Conservation (phyloP, 2,329 filamentous ascomycete genomes). For the Sclerotinia glacialis region DNA sequence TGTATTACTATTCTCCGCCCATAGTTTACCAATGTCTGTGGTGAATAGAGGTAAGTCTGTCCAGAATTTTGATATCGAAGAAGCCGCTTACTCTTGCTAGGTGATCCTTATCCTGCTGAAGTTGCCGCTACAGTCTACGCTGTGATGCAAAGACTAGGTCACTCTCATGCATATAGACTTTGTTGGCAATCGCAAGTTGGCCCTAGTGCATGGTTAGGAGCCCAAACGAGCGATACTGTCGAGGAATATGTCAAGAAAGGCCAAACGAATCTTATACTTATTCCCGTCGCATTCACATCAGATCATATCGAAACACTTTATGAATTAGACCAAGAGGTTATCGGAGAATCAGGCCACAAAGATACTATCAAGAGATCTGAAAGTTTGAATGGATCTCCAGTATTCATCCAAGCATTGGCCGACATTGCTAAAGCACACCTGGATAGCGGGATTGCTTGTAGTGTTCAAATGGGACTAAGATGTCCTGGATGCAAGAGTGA, state of each 20-base stretch:
- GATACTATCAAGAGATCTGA: constrained; percentile 87
- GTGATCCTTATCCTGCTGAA: constrained; percentile 92
- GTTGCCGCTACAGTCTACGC: constrained; percentile 94
- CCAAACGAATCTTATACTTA: constrained; percentile 83
- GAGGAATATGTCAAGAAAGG: constrained; percentile 86
- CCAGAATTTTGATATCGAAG: neutral
- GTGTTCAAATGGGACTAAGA: constrained; percentile 80
- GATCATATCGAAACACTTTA: constrained; percentile 98
- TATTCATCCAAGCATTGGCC: constrained; percentile 87
- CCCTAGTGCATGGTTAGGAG: constrained; percentile 90
- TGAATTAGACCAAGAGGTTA: constrained; percentile 92
- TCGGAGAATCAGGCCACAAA: constrained; percentile 74
- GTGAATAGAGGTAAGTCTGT: constrained; percentile 75
- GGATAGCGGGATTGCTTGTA: constrained; percentile 64
- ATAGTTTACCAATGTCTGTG: constrained; percentile 94
- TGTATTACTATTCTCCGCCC: constrained; percentile 88
- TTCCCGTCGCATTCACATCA: constrained; percentile 97
- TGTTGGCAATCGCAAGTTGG: constrained; percentile 99
- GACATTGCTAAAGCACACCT: constrained; percentile 83
- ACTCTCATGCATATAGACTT: constrained; percentile 86
- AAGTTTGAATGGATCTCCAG: constrained; percentile 83
- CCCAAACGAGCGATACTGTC: constrained; percentile 86
- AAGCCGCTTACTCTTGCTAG: constrained; percentile 42
- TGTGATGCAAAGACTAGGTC: constrained; percentile 88
- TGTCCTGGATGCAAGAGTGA: constrained; percentile 94